Evolutionary conservation across 1,284 basidiomycete species (phyloP).

Genomic region (Heterobasidion occidentale): DNA sequence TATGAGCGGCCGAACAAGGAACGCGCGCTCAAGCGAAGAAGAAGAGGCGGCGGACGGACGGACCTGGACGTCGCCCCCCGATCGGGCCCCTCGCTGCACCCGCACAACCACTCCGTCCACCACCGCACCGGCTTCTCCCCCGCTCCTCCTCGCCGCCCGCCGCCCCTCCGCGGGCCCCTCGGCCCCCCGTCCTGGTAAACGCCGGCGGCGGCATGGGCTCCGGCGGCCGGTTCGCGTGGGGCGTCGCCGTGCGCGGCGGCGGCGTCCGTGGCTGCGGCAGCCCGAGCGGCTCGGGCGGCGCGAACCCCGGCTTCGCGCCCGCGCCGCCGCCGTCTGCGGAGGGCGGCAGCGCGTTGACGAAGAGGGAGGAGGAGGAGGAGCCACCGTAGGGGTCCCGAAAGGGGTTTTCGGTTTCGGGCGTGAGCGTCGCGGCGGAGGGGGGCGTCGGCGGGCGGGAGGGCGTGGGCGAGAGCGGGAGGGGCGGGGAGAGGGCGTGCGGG

Average conservation of each 20-base stretch:
- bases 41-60: too few relatives aligned
- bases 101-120: constrained; percentile 83
- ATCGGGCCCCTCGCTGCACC: constrained; percentile 45
- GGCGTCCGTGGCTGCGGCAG: constrained; percentile 51
- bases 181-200: constrained; percentile 14
- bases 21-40: too few relatives aligned
- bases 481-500: constrained; percentile 19
- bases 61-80: too few relatives aligned
- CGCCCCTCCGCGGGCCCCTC: neutral
- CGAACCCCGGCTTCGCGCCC: neutral
- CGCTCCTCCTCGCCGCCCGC: constrained; percentile 9
- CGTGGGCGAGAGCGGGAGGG: constrained; percentile 20
- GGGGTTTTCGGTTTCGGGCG: constrained; percentile 30
- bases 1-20: too few relatives aligned
- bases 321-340: constrained; percentile 2
- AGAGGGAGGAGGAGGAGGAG: constrained; percentile 37
- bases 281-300: constrained; percentile 40
- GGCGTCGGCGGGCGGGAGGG: constrained; percentile 20
- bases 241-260: constrained; percentile 33
- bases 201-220: constrained; percentile 31
- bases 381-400: constrained; percentile 41
- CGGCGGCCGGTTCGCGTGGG: constrained; percentile 25
- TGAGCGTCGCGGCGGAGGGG: constrained; percentile 2
- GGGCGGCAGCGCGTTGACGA: constrained; percentile 15
- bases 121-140: constrained; percentile 40